Evolutionary conservation across 345 rosid genomes (phyloP), one percentile per base, ranked within the genome.

Genomic region (Aquilaria malaccensis): DNA sequence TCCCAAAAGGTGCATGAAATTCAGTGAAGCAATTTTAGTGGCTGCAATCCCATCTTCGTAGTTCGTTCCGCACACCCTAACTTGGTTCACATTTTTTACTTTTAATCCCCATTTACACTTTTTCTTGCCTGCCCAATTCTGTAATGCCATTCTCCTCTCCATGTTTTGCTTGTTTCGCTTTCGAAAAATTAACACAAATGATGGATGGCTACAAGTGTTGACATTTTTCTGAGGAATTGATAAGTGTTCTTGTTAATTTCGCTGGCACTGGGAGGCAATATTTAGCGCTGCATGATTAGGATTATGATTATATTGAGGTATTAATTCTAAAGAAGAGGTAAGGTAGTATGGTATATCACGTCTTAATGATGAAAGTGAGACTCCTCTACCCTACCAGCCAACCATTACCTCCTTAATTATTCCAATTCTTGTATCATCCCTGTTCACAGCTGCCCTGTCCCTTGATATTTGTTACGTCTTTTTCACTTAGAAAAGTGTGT

Each of bases 301-400:
- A 37, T 37, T 37, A 37, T 37, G 22, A 22, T 22, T 22, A 22
- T 22, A 22, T 22, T 22, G 22, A 22, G 22, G 22, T 22, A 22
- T 22, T 22, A 22, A 22, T 22, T 22, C 22, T 22, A 22, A 22
- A 22, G 52, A 67, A 62, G 33, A 5, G 31, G 30, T 0, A 45
- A 29, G 62, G 64, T 46, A 3, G 50, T 70, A 53, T 9, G 68
- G 56, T 63, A 79, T 66, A 61, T 79, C 71, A 37, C 61, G 70
- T 60, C 52, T 73, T 66, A 75, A 79, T 82, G 81, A 68, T 78
- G 82, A 80, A 46, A 72, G 64, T 15, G 67, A 73, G 74, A 73
- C 70, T 11, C 70, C 62, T 64, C 74, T 63, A 78, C 47, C 80
- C 80, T 60, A 55, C 82, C 81, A 48, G 64, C 67, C 72, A 32